Evolutionary conservation across 116 monocot species (phyloP).

Genomic region (Iris pallida): DNA sequence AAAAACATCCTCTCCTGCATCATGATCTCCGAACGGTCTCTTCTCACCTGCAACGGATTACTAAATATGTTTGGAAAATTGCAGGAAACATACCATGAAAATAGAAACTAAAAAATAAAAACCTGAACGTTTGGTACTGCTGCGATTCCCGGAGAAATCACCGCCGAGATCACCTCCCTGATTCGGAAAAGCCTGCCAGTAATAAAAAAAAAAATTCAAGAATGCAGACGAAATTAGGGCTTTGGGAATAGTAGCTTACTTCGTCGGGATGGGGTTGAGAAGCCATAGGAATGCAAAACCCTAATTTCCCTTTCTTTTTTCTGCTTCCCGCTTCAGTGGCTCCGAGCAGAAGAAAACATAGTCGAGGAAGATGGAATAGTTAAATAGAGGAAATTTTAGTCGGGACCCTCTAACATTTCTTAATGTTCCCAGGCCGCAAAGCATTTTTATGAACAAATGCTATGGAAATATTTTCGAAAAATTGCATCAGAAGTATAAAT

Average conservation of each 20-base stretch:
- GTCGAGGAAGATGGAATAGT: too few species aligned
- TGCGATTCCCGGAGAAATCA: conserved; percentile 34
- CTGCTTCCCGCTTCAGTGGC: too few species aligned
- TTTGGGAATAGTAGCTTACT: neutral
- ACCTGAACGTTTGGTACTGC: conserved; percentile 37
- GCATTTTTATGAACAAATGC: too few species aligned
- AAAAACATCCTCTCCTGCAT: conserved; percentile 50
- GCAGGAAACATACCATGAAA: neutral
- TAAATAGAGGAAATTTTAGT: too few species aligned
- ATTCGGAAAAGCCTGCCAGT: too few species aligned
- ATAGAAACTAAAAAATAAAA: neutral
- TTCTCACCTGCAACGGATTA: conserved; percentile 31
- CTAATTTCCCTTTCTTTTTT: neutral
- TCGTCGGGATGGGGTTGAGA: conserved; percentile 9
- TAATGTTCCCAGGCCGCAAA: too few species aligned
- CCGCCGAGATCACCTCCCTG: conserved; percentile 60
- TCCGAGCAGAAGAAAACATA: too few species aligned
- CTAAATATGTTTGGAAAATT: too few species aligned
- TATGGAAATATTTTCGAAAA: too few species aligned
- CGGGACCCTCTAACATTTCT: too few species aligned
- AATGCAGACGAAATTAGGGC: neutral
- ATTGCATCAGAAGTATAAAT: too few species aligned
- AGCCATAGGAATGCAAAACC: conserved; percentile 7
- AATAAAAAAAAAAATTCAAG: too few species aligned
- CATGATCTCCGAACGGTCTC: conserved; percentile 38